Evolutionary conservation across 2,329 filamentous ascomycete genomes (phyloP), one percentile per base, ranked within the genome.

Genomic region (Chaetomium strumarium): DNA sequence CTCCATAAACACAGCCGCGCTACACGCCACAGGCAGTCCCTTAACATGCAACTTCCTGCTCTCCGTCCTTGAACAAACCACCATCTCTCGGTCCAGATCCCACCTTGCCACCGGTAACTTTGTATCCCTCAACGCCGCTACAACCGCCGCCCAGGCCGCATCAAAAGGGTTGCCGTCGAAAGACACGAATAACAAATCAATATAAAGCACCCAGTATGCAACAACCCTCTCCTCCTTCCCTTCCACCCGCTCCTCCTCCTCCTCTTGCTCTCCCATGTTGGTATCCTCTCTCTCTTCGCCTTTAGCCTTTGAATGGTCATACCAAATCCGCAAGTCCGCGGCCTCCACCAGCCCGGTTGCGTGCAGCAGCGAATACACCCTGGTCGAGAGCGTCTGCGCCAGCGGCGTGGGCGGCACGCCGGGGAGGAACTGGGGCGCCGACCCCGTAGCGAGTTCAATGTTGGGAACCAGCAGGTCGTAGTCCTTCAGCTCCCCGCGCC

Each of bases 161-260:
- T 99, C 92, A 59, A 97, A 91, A 1, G 90, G 82, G 63, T 93
- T 95, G 6, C 92, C 92, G 58, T 96, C 91, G 46, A 96, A 83
- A 0, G 89, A 95, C 60, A 99, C 85, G 71, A 96, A 93, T 65
- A 96, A 80, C n/a, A 96, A 77, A 66, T 97, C 92, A 59, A 99
- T 88, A 69, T 96, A 96, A 17, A 99, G 81, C 10, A 88, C 85
- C 93, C 92, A 99, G 69, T 95, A 97, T 0, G 86, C 93, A 66
- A 88, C 92, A 11, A 92, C 70, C 53, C 69, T 66, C 19, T 68
- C 68, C 49, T 68, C 59, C 31, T 70, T 66, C 34, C 67, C 68
- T 49, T 66, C 58, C 17, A 62, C 61, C 1, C 59, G 59, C 1
- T 59, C 58, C 6, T 64, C 64, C 11, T 57, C 60, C 3, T 49